phyloP scores from a whole-genome alignment of 2,329 filamentous ascomycete species.

The Domatiomyces catenatus region DNA sequence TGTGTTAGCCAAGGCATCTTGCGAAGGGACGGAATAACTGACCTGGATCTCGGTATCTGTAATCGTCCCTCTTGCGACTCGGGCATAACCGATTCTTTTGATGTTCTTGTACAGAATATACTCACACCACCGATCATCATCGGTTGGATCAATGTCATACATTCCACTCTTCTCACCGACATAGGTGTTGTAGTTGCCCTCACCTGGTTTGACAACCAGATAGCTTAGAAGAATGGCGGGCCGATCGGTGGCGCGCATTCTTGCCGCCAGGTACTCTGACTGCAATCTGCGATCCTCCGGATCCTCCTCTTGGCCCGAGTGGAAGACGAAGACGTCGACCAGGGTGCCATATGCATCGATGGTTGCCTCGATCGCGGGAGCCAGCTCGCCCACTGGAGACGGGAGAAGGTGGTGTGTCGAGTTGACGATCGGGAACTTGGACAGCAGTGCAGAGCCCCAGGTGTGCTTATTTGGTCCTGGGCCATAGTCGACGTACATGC shows the following conservation, averaged over 20 bases:
- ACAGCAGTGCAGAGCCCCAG: slow-evolving; percentile 83
- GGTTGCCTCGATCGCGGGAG: slow-evolving; percentile 92
- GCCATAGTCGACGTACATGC: slow-evolving; percentile 97
- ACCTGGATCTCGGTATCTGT: slow-evolving; percentile 94
- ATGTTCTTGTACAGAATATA: slow-evolving; percentile 93
- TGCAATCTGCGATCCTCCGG: slow-evolving; percentile 79
- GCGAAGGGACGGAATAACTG: slow-evolving; percentile 18
- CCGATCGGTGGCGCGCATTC: slow-evolving; percentile 71
- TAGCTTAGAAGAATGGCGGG: slow-evolving; percentile 81
- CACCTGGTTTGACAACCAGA: slow-evolving; percentile 71
- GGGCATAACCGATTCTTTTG: slow-evolving; percentile 71
- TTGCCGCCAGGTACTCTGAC: slow-evolving; percentile 64
- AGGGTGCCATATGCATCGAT: slow-evolving; percentile 79
- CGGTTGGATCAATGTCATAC: slow-evolving; percentile 80
- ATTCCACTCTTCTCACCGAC: slow-evolving; percentile 76
- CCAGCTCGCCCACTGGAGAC: slow-evolving; percentile 83
- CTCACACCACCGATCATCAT: slow-evolving; percentile 98
- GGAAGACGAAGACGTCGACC: slow-evolving; percentile 93
- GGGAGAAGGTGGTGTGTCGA: slow-evolving; percentile 91
- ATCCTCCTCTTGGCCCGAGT: slow-evolving; percentile 96
- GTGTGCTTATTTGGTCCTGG: slow-evolving; percentile 98
- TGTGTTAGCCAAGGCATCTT: slow-evolving; percentile 8
- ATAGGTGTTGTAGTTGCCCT: slow-evolving; percentile 96
- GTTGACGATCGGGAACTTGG: slow-evolving; percentile 95
- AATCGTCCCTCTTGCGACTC: slow-evolving; percentile 76